Conservation (phyloP, 1,139 yeast genomes). For the Wickerhamomyces sp. region DNA sequence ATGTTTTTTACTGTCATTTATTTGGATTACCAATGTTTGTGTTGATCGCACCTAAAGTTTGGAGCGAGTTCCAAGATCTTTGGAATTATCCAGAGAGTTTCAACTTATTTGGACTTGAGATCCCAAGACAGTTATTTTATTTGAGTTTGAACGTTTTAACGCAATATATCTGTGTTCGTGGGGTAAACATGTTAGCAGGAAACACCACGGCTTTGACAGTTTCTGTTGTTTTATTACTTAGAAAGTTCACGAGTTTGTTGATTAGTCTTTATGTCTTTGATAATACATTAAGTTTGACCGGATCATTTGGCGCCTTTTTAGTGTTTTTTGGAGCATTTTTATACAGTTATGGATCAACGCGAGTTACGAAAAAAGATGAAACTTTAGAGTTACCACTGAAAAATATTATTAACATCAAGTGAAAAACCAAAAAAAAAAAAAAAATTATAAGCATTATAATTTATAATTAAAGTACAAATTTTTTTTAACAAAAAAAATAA, state of each 20-base stretch:
- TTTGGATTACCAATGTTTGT: constrained; percentile 54
- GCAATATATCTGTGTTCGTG: constrained; percentile 61
- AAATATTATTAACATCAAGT: not conserved
- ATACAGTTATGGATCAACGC: constrained; percentile 31
- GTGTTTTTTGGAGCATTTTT: constrained; percentile 53
- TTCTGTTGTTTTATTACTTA: constrained; percentile 51
- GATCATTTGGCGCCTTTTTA: constrained; percentile 42
- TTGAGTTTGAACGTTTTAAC: constrained; percentile 47
- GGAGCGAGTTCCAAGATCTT: constrained; percentile 17
- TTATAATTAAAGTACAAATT: too few relatives aligned
- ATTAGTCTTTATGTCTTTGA: constrained; percentile 49
- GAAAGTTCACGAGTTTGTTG: constrained; percentile 58
- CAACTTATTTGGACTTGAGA: constrained; percentile 11
- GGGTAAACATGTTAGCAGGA: constrained; percentile 62
- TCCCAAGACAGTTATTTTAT: constrained; percentile 26
- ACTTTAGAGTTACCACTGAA: not conserved
- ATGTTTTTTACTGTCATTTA: constrained; percentile 56
- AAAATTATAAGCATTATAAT: not conserved
- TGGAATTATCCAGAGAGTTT: constrained; percentile 18
- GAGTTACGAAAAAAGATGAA: constrained; percentile 4
- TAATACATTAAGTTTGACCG: constrained; percentile 36
- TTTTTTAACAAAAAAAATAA: too few relatives aligned
- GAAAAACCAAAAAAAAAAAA: not conserved
- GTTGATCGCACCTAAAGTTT: constrained; percentile 22
- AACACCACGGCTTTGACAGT: constrained; percentile 56